Evolutionary conservation across 2,329 filamentous ascomycete species (phyloP).

Genomic region (Aschersonia sp.): DNA sequence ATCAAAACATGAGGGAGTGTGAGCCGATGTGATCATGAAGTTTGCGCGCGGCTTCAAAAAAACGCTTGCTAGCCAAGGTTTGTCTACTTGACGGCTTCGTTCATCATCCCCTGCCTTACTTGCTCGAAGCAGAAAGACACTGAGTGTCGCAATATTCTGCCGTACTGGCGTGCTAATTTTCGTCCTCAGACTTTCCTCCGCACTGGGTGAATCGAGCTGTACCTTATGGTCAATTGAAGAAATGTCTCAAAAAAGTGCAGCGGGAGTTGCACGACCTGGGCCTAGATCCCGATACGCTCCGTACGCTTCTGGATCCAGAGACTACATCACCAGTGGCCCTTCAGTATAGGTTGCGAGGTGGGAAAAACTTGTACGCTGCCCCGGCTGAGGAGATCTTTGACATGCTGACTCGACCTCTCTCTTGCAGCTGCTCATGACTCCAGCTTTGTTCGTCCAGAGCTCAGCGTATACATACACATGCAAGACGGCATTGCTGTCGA

Average conservation of each 20-base stretch:
- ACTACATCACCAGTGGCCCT: constrained; percentile 30
- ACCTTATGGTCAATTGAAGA: constrained; percentile 75
- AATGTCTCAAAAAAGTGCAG: constrained; percentile 71
- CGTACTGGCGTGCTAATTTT: background rate
- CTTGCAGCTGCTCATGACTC: constrained; percentile 22
- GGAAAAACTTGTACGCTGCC: background rate
- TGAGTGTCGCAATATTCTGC: no score
- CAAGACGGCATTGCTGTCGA: constrained; percentile 53
- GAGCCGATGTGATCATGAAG: constrained; percentile 47
- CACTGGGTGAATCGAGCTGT: constrained; percentile 64
- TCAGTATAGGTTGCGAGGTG: constrained; percentile 42
- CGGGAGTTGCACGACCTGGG: constrained; percentile 57
- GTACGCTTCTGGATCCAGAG: constrained; percentile 43
- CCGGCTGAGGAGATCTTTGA: background rate
- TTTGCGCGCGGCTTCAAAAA: constrained; percentile 69
- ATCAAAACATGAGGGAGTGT: background rate
- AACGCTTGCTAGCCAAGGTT: constrained; percentile 48
- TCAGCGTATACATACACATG: constrained; percentile 56
- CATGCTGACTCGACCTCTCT: background rate
- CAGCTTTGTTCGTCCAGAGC: constrained; percentile 45
- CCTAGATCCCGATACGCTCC: constrained; percentile 56
- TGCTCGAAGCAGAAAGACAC: no score
- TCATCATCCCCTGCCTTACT: no score
- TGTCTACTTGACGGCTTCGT: background rate
- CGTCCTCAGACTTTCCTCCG: constrained; percentile 48